These are phyloP conservation scores for Aureobasidium sp. DNA, from an alignment of 2,329 filamentous ascomycete species.

Conservation along the genomic window DNA sequence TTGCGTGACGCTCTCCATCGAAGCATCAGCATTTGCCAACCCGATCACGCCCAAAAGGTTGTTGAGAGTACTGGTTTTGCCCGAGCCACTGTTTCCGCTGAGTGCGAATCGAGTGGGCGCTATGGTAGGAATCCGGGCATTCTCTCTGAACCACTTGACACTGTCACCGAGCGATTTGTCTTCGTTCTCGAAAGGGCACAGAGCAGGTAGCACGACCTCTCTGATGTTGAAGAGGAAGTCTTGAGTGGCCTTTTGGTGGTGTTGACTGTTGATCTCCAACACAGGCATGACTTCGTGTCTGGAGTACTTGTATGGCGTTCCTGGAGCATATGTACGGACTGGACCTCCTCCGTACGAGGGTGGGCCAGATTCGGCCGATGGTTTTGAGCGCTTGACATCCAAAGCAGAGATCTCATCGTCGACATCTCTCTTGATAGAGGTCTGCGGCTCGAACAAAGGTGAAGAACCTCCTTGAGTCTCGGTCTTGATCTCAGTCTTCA, in stretches of 20 bases:
- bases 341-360: neutral
- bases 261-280: neutral
- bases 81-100: neutral
- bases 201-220: neutral
- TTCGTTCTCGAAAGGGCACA: neutral
- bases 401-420: neutral
- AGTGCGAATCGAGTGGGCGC: neutral
- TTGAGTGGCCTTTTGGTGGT: neutral
- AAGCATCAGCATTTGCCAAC: neutral
- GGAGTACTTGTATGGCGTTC: neutral
- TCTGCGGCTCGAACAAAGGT: neutral
- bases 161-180: neutral
- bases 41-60: neutral
- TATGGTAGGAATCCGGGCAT: neutral
- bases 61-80: neutral
- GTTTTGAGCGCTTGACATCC: neutral
- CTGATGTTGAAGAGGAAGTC: neutral
- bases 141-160: neutral
- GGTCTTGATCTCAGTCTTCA: neutral
- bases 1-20: conserved; percentile 1
- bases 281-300: neutral
- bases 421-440: neutral
- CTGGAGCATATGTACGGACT: neutral
- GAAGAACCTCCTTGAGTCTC: neutral
- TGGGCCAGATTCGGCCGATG: neutral